Conservation (phyloP, 2,329 filamentous ascomycete genomes). For the Ustulina deusta region DNA sequence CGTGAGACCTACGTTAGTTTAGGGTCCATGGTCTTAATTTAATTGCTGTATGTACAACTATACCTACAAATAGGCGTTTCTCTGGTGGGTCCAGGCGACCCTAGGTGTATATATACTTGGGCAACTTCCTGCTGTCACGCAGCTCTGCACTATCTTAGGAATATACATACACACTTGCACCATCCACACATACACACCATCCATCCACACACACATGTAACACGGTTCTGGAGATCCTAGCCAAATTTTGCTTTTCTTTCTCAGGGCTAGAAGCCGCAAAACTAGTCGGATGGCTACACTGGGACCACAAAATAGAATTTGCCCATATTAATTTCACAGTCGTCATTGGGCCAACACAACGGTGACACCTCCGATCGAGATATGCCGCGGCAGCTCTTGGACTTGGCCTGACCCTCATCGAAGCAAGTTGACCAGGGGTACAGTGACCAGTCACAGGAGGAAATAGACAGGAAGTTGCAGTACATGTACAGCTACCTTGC, state of each 20-base stretch:
- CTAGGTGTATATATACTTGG: background rate
- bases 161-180: background rate
- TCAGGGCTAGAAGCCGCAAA: background rate
- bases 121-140: background rate
- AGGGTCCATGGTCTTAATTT: background rate
- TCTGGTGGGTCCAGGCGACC: background rate
- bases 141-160: background rate
- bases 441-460: conserved; percentile 3
- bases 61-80: background rate
- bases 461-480: conserved; percentile 1
- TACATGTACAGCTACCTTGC: background rate
- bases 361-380: conserved; percentile 1
- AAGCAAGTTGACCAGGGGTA: background rate
- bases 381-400: background rate
- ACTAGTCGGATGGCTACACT: background rate
- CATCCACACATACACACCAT: background rate
- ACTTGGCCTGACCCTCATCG: background rate
- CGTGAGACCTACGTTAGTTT: background rate
- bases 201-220: background rate
- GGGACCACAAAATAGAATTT: background rate
- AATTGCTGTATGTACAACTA: background rate
- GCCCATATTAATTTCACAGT: background rate
- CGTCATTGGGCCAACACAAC: background rate
- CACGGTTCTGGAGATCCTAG: background rate
- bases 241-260: background rate